phyloP scores from a whole-genome alignment of 2,329 filamentous ascomycete genomes.

The Atkinsonella hypoxylon region DNA sequence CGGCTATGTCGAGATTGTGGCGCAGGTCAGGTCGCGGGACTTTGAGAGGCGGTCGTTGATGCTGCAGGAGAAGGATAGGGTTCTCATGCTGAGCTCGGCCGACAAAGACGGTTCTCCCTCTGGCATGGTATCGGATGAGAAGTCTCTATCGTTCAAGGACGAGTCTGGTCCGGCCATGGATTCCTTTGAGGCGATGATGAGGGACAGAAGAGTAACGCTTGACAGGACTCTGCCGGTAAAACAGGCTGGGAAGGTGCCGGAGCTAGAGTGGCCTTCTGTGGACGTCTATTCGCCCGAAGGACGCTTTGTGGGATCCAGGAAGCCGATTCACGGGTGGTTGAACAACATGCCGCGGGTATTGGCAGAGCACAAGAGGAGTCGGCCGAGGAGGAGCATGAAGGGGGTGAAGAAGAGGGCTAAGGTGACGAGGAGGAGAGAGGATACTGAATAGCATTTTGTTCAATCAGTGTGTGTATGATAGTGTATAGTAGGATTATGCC shows the following conservation, averaged over 20 bases:
- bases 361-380: conserved; percentile 33
- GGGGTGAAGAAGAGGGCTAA: conserved; percentile 35
- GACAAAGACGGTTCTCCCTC: conserved; percentile 3
- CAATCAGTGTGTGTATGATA: not conserved
- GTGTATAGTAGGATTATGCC: not conserved
- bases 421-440: conserved; percentile 13
- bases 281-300: conserved; percentile 82
- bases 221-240: not conserved
- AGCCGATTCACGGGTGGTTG: conserved; percentile 61
- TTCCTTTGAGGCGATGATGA: conserved; percentile 16
- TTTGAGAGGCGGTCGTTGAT: conserved; percentile 11
- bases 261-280: conserved; percentile 52
- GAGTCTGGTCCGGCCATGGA: conserved; percentile 5
- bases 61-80: conserved; percentile 12
- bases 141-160: not conserved
- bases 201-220: conserved; percentile 13
- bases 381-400: conserved; percentile 62
- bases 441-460: not conserved
- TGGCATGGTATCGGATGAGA: not conserved
- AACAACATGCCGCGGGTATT: conserved; percentile 44
- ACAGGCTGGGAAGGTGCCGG: conserved; percentile 5
- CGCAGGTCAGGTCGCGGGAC: conserved; percentile 59
- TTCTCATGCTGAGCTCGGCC: conserved; percentile 7
- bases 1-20: conserved; percentile 83
- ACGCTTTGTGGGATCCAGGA: conserved; percentile 56